Base-by-base conservation (phyloP, 495 filamentous ascomycete species). In the Staphylotrichum longicolle region DNA sequence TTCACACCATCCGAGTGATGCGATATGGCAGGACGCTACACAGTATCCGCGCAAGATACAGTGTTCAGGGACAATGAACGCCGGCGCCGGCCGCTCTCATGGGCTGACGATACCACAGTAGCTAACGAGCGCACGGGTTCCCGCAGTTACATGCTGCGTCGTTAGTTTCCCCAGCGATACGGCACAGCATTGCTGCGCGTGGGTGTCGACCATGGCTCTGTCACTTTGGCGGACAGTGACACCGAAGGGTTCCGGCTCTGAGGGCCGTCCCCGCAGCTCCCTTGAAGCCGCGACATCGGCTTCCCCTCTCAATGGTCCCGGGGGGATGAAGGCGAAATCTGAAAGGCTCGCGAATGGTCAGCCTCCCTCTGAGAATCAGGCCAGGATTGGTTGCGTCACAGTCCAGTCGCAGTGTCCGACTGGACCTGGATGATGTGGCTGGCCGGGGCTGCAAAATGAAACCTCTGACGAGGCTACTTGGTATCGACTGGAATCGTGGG, bases 361-460 rank as follows among this genome's bases (percentile, higher is more conserved):
- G 44, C 34, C 44, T 51, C 20, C 30, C 44, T 27, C 10, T 32
- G 33, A 57, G 30, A 46, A 52, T 60, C 56, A 32, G 45, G 30
- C 47, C 39, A 9, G 63, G 69, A 75, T 75, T 75, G 71, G 73
- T 50, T 65, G 61, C 64, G 66, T 62, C 68, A 56, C 57, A 60
- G 54, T 42, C 68, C 69, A 68, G 63, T 69, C 47, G 55, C 56
- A 54, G 57, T 39, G 37, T 51, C 40, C 46, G 48, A 12, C 15
- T 34, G 35, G 46, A 11, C 35, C 48, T 41, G 56, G 53, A 56
- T 64, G 62, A 58, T 51, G 64, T 67, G 66, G 64, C 58, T 56
- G 57, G 62, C 56, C 53, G 35, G 61, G 60, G 45, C 40, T 57
- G 37, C 37, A 39, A 10, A 39, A 10, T 39, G 37, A 39, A 6